Base-by-base conservation (phyloP, 2,329 filamentous ascomycete species). In the Neopestalotiopsis sp. region DNA sequence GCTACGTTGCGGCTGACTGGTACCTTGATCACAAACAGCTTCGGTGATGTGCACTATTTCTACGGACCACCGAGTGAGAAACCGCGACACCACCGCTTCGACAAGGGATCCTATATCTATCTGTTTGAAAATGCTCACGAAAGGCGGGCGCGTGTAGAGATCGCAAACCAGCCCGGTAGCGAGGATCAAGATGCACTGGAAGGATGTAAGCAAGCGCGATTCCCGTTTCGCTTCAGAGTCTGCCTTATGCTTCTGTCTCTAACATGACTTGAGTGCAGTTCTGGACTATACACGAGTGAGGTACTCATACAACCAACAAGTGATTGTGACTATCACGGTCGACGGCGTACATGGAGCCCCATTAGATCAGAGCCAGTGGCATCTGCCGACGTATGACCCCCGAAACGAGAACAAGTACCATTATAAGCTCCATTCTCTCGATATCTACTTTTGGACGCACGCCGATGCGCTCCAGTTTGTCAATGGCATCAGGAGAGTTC, bases 401-500 rank as follows among this genome's bases (percentile, higher is more conserved):
- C 86, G 85, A 65, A 93, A 94, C 79, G 89, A 94, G 79, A 90
- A 88, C 77, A 94, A 92, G 78, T 94, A 94, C 78, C 89, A 94
- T 84, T 94, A 94, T 81, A 90, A 89, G 77, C 86, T 95, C 7
- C 90, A 94, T 77, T 91, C 90, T 0, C 78, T 95, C 68, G 92
- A 95, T 76, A 82, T 95, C 14, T 95, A 95, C 81, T 92, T 95
- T 76, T 94, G 92, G 91, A 93, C 90, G 0, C 88, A 89, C 70
- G 85, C 89, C 68, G 92, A 95, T 79, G 92, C 92, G 1, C 82
- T 89, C 34, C 86, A 89, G 68, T 93, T 95, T 72, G 81, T 94
- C 70, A 91, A 91, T 74, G 90, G 89, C 14, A 82, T 94, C 67
- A 85, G 90, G 65, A 86, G 89, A 67, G 87, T 94, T 4, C 79